Evolutionary conservation across 148 eudicot species (phyloP).

Genomic region (Camellia granthamiana): DNA sequence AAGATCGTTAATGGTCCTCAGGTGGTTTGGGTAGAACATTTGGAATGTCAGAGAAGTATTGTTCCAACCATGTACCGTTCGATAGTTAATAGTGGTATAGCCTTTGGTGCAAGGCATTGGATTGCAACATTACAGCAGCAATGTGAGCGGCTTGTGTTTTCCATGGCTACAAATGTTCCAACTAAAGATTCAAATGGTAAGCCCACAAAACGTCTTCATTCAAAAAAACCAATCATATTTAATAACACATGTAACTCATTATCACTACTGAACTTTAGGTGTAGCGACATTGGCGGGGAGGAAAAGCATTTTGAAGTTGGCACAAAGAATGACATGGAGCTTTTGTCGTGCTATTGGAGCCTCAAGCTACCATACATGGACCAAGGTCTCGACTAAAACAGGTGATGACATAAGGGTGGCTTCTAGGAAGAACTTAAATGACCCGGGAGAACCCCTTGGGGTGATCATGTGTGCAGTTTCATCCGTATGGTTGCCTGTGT

Average conservation of each 20-base stretch:
- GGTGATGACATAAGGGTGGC: slow-evolving; percentile 76
- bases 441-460: slow-evolving; percentile 80
- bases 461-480: slow-evolving; percentile 68
- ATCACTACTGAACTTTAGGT: slow-evolving; percentile 31
- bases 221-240: not conserved
- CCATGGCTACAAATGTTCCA: slow-evolving; percentile 93
- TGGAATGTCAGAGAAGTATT: slow-evolving; percentile 69
- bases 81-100: slow-evolving; percentile 79
- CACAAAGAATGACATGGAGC: slow-evolving; percentile 80
- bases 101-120: slow-evolving; percentile 92
- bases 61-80: slow-evolving; percentile 70
- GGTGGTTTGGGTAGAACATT: slow-evolving; percentile 98
- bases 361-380: slow-evolving; percentile 77
- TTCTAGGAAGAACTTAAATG: slow-evolving; percentile 70
- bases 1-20: slow-evolving; percentile 17
- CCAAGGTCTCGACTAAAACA: slow-evolving; percentile 59
- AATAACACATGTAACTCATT: not conserved
- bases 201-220: not conserved
- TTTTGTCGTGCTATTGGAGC: slow-evolving; percentile 74
- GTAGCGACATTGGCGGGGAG: slow-evolving; percentile 85
- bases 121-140: slow-evolving; percentile 81
- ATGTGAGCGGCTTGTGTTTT: slow-evolving; percentile 81
- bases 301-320: slow-evolving; percentile 76
- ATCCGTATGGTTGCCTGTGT: slow-evolving; percentile 75
- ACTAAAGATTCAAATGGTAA: slow-evolving; percentile 83